These are phyloP conservation scores for Phylloporus arenicola DNA, from an alignment of 768 basidiomycete genomes.

Conservation along the genomic window DNA sequence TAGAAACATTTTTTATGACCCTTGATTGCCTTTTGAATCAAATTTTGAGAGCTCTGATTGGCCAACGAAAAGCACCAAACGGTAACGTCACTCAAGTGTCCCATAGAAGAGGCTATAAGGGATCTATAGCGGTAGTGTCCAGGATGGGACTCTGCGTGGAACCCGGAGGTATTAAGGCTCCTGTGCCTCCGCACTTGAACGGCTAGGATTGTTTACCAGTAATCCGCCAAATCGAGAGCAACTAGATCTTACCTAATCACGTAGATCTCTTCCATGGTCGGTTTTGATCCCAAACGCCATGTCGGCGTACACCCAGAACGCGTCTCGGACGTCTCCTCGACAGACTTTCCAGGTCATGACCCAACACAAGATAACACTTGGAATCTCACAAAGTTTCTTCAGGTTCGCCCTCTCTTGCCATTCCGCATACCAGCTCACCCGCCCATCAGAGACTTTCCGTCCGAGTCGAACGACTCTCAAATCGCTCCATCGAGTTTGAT, in stretches of 20 bases:
- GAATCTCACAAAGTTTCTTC: slow-evolving; percentile 67
- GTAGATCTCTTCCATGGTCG: slow-evolving; percentile 6
- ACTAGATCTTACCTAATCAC: slow-evolving; percentile 15
- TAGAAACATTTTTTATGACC: too few species aligned
- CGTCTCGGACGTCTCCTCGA: slow-evolving; percentile 76
- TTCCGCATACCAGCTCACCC: not conserved
- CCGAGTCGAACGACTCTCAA: slow-evolving; percentile 72
- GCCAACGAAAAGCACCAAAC: too few species aligned
- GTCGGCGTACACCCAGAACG: slow-evolving; percentile 68
- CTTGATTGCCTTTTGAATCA: too few species aligned
- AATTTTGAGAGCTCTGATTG: too few species aligned
- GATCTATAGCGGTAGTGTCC: too few species aligned
- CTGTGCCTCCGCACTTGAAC: too few species aligned
- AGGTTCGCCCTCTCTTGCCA: slow-evolving; percentile 45
- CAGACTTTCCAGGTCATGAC: slow-evolving; percentile 87
- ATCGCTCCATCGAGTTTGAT: slow-evolving; percentile 88
- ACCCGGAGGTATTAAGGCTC: too few species aligned
- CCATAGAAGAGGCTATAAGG: too few species aligned
- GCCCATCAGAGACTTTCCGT: slow-evolving; percentile 59
- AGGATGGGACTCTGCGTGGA: too few species aligned
- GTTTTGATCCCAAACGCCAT: slow-evolving; percentile 44
- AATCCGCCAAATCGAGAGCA: too few species aligned
- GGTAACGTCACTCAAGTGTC: too few species aligned
- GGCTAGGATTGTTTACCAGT: too few species aligned
- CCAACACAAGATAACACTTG: slow-evolving; percentile 83